Percentiles rank a stretch among this genome's conserved stretches.
phyloP scores from a whole-genome alignment of 1,284 basidiomycete genomes.

The Malassezia brasiliensis region DNA sequence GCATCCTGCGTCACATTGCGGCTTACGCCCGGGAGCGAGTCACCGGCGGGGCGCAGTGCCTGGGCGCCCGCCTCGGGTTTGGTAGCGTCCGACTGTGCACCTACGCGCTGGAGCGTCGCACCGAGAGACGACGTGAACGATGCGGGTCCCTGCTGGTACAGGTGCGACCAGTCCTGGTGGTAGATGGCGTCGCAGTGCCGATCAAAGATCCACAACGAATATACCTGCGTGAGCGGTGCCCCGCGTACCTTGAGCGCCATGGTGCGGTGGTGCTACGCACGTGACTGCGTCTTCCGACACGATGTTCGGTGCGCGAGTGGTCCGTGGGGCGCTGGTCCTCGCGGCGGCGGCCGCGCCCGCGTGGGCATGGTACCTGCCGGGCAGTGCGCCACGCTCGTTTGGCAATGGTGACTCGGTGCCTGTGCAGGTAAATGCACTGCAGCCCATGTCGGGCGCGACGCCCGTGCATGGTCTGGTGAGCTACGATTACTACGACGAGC shows the following conservation, averaged over 20 bases:
- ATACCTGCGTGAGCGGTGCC: constrained; percentile 21
- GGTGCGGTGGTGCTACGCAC: not conserved
- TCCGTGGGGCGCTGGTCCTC: not conserved
- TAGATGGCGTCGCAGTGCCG: constrained; percentile 42
- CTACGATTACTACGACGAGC: constrained; percentile 71
- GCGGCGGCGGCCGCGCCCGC: not conserved
- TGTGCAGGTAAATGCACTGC: constrained; percentile 45
- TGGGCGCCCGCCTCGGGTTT: not conserved
- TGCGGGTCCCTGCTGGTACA: constrained; percentile 19
- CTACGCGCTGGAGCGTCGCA: constrained; percentile 30
- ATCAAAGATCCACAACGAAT: constrained; percentile 46
- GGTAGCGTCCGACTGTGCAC: not conserved
- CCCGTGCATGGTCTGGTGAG: constrained; percentile 39
- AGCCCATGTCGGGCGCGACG: constrained; percentile 41
- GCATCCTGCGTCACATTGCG: not conserved
- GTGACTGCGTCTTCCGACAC: not conserved
- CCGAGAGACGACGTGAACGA: constrained; percentile 29
- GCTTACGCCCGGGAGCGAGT: constrained; percentile 24
- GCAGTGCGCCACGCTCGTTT: constrained; percentile 49
- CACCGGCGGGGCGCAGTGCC: constrained; percentile 6
- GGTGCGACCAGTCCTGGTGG: constrained; percentile 44
- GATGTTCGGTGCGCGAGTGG: not conserved
- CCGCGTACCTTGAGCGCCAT: constrained; percentile 11
- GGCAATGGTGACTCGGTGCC: constrained; percentile 43
- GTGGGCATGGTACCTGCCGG: constrained; percentile 48